These are phyloP conservation scores for Dactylellina sp. DNA, from an alignment of 2,329 filamentous ascomycete species.

Conservation along the genomic window DNA sequence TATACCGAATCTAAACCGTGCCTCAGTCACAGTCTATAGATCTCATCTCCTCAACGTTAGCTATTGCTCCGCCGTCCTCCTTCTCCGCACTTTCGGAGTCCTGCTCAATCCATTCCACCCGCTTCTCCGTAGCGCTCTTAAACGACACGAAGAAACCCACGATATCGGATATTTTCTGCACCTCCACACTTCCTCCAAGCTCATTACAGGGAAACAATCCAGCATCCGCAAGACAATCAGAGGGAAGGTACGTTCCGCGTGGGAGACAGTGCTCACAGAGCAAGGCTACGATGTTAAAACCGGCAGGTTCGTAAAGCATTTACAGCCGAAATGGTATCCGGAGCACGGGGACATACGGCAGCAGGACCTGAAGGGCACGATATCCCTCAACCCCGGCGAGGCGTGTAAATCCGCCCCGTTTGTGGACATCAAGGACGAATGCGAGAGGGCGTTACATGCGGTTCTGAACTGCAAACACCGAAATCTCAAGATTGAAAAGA, in stretches of 20 bases:
- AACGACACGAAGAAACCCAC: slow-evolving; percentile 41
- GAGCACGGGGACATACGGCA: slow-evolving; percentile 22
- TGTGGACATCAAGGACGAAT: slow-evolving; percentile 19
- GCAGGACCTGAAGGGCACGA: slow-evolving; percentile 42
- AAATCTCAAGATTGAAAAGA: slow-evolving; percentile 29
- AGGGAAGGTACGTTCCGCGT: slow-evolving; percentile 43
- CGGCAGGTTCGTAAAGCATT: slow-evolving; percentile 28
- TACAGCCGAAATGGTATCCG: slow-evolving; percentile 24
- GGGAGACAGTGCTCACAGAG: slow-evolving; percentile 29
- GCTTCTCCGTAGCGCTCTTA: slow-evolving; percentile 39
- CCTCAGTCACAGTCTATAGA: slow-evolving; percentile 32
- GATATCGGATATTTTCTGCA: slow-evolving; percentile 51
- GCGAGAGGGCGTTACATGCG: slow-evolving; percentile 35
- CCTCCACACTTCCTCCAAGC: slow-evolving; percentile 52
- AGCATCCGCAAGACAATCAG: slow-evolving; percentile 37
- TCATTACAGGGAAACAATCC: slow-evolving; percentile 36
- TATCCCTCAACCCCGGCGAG: slow-evolving; percentile 38
- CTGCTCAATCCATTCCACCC: slow-evolving; percentile 54
- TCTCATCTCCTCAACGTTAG: slow-evolving; percentile 27
- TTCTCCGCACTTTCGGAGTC: slow-evolving; percentile 34
- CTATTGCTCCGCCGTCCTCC: slow-evolving; percentile 51
- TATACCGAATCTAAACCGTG: slow-evolving; percentile 3
- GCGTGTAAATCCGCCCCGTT: slow-evolving; percentile 30
- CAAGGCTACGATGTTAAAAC: slow-evolving; percentile 45
- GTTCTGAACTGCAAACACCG: slow-evolving; percentile 22